Evolutionary conservation across 2,329 filamentous ascomycete species (phyloP), one percentile per base, ranked within the genome.

Genomic region (Aureobasidium pullulans): DNA sequence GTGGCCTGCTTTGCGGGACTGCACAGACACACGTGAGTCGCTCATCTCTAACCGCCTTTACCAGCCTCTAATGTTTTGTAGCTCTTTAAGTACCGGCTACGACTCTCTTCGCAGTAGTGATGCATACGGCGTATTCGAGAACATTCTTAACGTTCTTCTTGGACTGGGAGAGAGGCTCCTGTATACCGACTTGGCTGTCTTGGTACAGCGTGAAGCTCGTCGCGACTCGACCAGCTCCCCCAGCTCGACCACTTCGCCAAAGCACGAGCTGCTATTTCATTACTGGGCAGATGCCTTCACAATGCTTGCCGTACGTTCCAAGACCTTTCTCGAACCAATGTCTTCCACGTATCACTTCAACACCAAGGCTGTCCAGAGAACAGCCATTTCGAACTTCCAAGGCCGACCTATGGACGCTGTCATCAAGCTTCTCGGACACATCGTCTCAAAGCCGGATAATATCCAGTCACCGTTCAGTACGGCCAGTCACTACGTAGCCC

Each of bases 1-100:
- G 64, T 63, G 28, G 28, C 50, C 7, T 59, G 47, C 32, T 53
- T 59, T 5, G 15, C 19, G 5, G 57, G 39, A 28, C 11, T 59
- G 39, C 9, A 10, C 7, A 28, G 32, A 29, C 46, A 31, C 9
- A 28, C 10, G 57, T 59, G 34, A 53, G 65, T 70, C 74, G 53
- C 46, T 60, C 31, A 57, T 42, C 34, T 37, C 31, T n/a, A 57
- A 64, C 48, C 37, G 54, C 2, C 47, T 63, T 32, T 44, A 58
- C 8, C 23, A 11, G 16, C 19, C 34, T 29, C 42, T 31, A 31
- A 36, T 44, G 29, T 13, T 37, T 49, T 7, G 42, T 43, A 28
- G 43, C 57, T 29, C n/a, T 49, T 23, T 59, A 1, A 34, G 10
- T 28, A n/a, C 10, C 15, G 54, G 31, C 3, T 8, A 23, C 15